phyloP scores from a whole-genome alignment of 164 flowering plant genomes.

The Cinnamomum chago region DNA sequence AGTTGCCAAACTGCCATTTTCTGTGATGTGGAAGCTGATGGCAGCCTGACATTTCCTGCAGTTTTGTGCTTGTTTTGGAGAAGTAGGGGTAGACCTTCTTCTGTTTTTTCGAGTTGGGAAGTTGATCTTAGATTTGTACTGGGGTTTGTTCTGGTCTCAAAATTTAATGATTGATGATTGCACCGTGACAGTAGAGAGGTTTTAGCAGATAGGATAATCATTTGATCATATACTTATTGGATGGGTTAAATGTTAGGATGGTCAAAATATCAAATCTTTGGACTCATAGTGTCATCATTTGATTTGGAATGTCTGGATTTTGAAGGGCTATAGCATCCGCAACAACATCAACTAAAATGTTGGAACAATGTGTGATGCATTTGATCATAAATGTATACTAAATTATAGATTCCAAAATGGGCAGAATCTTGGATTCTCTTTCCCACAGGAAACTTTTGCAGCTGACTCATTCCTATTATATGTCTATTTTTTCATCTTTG shows the following conservation, averaged over 20 bases:
- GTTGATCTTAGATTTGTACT: neutral
- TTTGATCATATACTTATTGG: neutral
- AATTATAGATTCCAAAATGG: no score
- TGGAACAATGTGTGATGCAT: no score
- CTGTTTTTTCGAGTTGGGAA: neutral
- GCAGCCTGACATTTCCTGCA: neutral
- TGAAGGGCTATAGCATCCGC: no score
- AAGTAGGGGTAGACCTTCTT: neutral
- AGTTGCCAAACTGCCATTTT: neutral
- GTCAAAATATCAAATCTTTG: no score
- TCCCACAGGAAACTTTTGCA: no score
- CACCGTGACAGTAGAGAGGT: neutral
- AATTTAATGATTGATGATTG: neutral
- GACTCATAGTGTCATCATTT: no score
- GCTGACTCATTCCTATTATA: no score
- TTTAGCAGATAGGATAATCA: neutral
- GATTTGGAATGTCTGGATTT: no score
- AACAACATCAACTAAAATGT: no score
- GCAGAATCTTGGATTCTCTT: no score
- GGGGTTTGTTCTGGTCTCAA: neutral
- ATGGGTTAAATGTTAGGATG: neutral
- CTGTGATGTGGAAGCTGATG: neutral
- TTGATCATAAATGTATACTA: no score
- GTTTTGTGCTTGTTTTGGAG: neutral
- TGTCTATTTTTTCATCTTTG: no score